These are phyloP conservation scores for Chenopodium quinoa DNA, from an alignment of 148 eudicot genomes.

Conservation along the genomic window DNA sequence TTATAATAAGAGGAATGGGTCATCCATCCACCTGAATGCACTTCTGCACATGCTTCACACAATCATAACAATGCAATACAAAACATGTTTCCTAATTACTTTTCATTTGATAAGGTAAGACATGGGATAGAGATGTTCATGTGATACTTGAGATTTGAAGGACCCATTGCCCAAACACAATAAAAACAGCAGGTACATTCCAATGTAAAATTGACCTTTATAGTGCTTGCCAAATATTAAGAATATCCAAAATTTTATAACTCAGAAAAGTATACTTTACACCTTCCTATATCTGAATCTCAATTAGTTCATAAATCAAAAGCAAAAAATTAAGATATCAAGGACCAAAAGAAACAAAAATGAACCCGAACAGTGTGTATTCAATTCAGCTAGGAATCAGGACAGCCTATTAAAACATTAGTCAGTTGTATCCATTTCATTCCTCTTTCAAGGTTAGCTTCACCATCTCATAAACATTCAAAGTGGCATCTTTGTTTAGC, in stretches of 20 bases:
- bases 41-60: neutral
- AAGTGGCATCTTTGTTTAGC: neutral
- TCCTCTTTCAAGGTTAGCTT: neutral
- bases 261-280: neutral
- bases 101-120: neutral
- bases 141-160: neutral
- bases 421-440: neutral
- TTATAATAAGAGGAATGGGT: neutral
- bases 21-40: neutral
- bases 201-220: neutral
- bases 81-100: neutral
- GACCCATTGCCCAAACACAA: neutral
- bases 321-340: neutral
- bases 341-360: neutral
- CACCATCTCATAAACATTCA: neutral
- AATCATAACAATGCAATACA: neutral
- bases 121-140: neutral
- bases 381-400: slow-evolving; percentile 2
- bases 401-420: neutral
- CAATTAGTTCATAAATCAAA: neutral
- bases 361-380: neutral
- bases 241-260: neutral
- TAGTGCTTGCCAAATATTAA: neutral
- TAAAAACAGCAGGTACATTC: neutral
- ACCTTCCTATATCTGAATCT: neutral